phyloP scores from a whole-genome alignment of 2,329 filamentous ascomycete species.

The Penicillium sp. region DNA sequence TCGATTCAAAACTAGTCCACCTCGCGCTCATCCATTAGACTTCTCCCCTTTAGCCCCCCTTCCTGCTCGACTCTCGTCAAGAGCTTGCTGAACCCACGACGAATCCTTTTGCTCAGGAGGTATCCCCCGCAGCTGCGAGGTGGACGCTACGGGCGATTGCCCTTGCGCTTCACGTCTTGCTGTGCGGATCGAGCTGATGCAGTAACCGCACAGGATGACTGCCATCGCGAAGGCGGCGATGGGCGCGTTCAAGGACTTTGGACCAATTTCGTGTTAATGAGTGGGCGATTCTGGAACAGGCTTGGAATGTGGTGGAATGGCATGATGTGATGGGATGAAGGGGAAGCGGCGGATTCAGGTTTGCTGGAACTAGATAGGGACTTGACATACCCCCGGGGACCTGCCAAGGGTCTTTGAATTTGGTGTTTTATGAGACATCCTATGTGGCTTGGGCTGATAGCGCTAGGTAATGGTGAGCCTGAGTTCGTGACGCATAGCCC shows the following conservation, averaged over 20 bases:
- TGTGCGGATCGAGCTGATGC: constrained; percentile 62
- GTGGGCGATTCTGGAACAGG: not conserved
- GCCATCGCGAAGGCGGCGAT: constrained; percentile 64
- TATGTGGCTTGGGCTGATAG: not conserved
- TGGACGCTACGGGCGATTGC: constrained; percentile 34
- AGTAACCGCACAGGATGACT: constrained; percentile 58
- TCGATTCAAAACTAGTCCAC: too few species aligned
- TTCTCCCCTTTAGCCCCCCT: constrained; percentile 16
- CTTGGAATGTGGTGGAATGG: not conserved
- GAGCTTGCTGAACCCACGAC: constrained; percentile 34
- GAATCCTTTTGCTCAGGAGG: constrained; percentile 38
- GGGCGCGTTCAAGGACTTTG: constrained; percentile 56
- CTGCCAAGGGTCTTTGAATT: constrained; percentile 18
- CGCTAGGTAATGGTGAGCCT: too few species aligned
- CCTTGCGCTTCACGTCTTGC: constrained; percentile 65
- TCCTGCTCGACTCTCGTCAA: constrained; percentile 32
- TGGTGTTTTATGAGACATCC: constrained; percentile 14
- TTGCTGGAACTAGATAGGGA: too few species aligned
- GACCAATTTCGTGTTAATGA: not conserved
- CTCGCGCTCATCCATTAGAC: not conserved
- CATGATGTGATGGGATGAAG: not conserved
- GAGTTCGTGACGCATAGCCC: not conserved
- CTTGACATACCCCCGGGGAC: constrained; percentile 19
- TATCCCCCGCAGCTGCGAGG: constrained; percentile 44
- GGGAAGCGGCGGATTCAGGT: too few species aligned